These are phyloP conservation scores for Blumeria hordei DNA, from an alignment of 2,329 filamentous ascomycete species.

Conservation along the genomic window DNA sequence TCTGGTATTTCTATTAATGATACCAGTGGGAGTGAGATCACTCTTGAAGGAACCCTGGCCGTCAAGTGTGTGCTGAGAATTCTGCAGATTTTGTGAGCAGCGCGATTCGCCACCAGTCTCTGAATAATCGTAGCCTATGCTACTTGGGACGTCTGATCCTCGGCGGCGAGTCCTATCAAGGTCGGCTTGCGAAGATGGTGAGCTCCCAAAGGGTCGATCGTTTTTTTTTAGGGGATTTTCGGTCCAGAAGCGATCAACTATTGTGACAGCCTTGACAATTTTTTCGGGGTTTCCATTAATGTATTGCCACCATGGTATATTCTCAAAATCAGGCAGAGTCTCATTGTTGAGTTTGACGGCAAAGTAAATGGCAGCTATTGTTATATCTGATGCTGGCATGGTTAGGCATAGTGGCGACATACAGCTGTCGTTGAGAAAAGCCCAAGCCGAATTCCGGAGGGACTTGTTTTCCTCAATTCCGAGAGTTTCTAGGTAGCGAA, in stretches of 20 bases:
- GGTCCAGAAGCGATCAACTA: conserved; percentile 45
- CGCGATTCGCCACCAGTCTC: neutral
- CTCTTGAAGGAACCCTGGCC: neutral
- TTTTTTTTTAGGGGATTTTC: conserved; percentile 32
- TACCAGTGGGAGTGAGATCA: neutral
- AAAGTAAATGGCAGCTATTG: conserved; percentile 68
- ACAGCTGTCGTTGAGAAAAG: conserved; percentile 77
- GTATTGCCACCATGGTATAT: conserved; percentile 67
- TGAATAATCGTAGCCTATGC: neutral
- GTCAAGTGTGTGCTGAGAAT: neutral
- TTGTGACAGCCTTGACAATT: conserved; percentile 48
- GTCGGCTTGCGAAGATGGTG: conserved; percentile 10
- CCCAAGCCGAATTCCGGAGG: conserved; percentile 71
- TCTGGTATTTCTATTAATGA: neutral
- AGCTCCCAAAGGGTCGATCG: conserved; percentile 10
- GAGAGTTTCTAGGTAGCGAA: conserved; percentile 53
- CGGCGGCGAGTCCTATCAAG: conserved; percentile 9
- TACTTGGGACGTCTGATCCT: neutral
- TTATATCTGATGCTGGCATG: conserved; percentile 56
- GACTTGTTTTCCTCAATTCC: conserved; percentile 55
- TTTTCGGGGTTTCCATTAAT: conserved; percentile 46
- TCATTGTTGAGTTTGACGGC: conserved; percentile 52
- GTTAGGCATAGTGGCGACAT: conserved; percentile 68
- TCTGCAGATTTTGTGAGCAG: neutral
- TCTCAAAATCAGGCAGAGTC: conserved; percentile 47